Evolutionary conservation across 2,329 filamentous ascomycete species (phyloP).

Genomic region (Aspergillus oerlinghausenensis): DNA sequence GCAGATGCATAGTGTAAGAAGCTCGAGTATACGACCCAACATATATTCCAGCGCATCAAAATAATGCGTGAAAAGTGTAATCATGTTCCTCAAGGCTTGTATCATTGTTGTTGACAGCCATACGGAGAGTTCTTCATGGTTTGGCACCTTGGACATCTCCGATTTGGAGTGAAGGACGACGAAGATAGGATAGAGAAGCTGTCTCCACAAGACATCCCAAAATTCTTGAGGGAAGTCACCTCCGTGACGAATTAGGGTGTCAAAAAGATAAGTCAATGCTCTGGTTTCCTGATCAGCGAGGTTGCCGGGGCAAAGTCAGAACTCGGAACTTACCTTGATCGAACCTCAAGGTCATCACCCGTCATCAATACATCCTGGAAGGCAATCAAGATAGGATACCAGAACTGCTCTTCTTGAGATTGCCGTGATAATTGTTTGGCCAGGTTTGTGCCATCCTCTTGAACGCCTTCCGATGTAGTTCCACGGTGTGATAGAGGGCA

Average conservation of each 20-base stretch:
- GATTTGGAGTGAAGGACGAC: slow-evolving; percentile 95
- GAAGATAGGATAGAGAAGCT: slow-evolving; percentile 96
- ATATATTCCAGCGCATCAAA: slow-evolving; percentile 96
- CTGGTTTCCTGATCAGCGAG: slow-evolving; percentile 24
- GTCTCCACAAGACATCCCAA: slow-evolving; percentile 97
- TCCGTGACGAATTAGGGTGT: slow-evolving; percentile 83
- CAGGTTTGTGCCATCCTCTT: slow-evolving; percentile 45
- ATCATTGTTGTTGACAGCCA: slow-evolving; percentile 99
- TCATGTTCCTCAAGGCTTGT: slow-evolving; percentile 95
- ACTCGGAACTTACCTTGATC: slow-evolving; percentile 51
- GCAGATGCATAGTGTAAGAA: slow-evolving; percentile 92
- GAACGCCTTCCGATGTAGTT: slow-evolving; percentile 42
- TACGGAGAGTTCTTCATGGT: slow-evolving; percentile 93
- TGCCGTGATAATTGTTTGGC: slow-evolving; percentile 68
- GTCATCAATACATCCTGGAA: slow-evolving; percentile 99
- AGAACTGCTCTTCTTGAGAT: slow-evolving; percentile 93
- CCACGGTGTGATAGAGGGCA: slow-evolving; percentile 76
- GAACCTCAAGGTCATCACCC: slow-evolving; percentile 93
- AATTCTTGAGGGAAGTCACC: slow-evolving; percentile 89
- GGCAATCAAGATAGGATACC: slow-evolving; percentile 96
- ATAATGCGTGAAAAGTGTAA: slow-evolving; percentile 97
- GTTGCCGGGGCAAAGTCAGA: neutral
- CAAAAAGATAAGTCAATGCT: slow-evolving; percentile 94
- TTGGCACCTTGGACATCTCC: slow-evolving; percentile 91
- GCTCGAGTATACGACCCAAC: slow-evolving; percentile 93